phyloP scores from a whole-genome alignment of 805 yeast species.

The Schizosaccharomyces osmophilus region DNA sequence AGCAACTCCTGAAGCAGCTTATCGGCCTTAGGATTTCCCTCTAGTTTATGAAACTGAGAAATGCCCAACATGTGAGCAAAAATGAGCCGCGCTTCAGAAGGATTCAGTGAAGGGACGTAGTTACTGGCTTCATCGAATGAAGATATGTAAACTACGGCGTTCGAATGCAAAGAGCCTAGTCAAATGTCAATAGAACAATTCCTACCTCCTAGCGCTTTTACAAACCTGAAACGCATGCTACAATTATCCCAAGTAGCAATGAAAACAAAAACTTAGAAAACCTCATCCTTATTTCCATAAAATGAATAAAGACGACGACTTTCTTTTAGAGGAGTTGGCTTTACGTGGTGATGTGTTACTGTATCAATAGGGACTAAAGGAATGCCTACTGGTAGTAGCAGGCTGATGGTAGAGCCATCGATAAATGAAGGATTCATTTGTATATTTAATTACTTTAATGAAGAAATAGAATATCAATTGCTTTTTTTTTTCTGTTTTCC shows the following conservation, averaged over 20 bases:
- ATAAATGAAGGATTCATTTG: no score
- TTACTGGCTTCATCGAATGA: no score
- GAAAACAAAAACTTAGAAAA: background rate
- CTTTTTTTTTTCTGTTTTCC: no score
- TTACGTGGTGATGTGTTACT: no score
- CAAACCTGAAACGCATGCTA: background rate
- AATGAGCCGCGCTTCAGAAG: conserved; percentile 42
- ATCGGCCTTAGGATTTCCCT: background rate
- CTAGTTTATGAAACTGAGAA: conserved; percentile 9
- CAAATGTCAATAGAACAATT: background rate
- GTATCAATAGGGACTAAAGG: no score
- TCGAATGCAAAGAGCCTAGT: background rate
- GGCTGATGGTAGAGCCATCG: no score
- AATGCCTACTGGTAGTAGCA: no score
- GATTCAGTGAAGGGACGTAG: conserved; percentile 12
- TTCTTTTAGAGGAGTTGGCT: background rate
- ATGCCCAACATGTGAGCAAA: conserved; percentile 20
- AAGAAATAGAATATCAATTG: no score
- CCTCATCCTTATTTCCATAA: background rate
- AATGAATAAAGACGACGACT: background rate
- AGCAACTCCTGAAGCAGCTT: background rate
- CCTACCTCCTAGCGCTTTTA: background rate
- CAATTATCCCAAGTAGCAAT: no score
- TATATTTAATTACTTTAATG: no score
- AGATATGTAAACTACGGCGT: background rate